A percentile compares a stretch with the other conserved stretches of the same genome.
Conservation (phyloP, 768 basidiomycete genomes). For the Tylopilus sp. region DNA sequence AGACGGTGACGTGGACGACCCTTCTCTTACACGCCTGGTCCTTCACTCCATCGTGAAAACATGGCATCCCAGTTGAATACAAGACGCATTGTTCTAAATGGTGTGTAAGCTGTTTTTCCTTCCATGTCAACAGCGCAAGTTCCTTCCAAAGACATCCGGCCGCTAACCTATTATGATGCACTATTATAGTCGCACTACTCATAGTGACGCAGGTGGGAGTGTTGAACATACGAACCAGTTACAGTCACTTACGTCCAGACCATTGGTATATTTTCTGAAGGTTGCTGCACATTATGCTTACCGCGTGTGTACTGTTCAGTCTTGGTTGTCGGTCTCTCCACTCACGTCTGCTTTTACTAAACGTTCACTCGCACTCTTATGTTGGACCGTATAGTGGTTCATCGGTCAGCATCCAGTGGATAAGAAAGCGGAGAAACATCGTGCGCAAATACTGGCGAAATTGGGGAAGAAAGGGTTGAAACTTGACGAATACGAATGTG, state of each 20-base stretch:
- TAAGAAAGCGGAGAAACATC: constrained; percentile 65
- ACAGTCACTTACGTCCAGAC: not conserved
- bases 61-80: constrained; percentile 33
- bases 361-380: not conserved
- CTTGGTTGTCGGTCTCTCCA: not conserved
- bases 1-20: not conserved
- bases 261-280: constrained; percentile 36
- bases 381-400: constrained; percentile 73
- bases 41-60: not conserved
- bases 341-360: not conserved
- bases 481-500: constrained; percentile 90
- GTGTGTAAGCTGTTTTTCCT: constrained; percentile 28
- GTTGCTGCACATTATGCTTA: constrained; percentile 77
- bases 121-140: not conserved
- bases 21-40: not conserved
- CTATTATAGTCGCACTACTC: constrained; percentile 45
- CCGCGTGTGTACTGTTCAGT: constrained; percentile 43
- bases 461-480: constrained; percentile 70
- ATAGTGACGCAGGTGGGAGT: constrained; percentile 49
- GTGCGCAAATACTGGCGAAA: constrained; percentile 64
- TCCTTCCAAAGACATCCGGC: not conserved
- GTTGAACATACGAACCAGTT: not conserved
- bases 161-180: constrained; percentile 8
- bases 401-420: constrained; percentile 50
- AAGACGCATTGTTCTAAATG: constrained; percentile 45